Percentiles rank a stretch among this genome's conserved stretches.
Conservation (phyloP, 768 basidiomycete species). For the Tubosaeta sp. region DNA sequence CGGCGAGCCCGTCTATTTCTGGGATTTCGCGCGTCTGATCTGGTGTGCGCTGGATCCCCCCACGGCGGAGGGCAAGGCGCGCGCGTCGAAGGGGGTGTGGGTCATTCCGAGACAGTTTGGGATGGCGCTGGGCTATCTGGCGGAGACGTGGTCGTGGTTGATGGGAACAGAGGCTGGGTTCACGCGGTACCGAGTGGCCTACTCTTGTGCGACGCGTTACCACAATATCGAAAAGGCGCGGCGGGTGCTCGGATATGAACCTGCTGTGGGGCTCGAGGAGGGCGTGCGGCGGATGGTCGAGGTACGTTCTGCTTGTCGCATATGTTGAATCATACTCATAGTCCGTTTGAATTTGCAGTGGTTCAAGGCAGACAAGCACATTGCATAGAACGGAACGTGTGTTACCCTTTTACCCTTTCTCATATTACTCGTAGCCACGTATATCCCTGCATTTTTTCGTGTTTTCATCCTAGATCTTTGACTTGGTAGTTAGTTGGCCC, state of each 20-base stretch:
- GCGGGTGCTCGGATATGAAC: slow-evolving; percentile 89
- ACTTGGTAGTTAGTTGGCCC: too few species aligned
- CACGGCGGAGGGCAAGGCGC: slow-evolving; percentile 41
- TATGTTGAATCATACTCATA: neutral
- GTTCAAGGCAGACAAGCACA: slow-evolving; percentile 30
- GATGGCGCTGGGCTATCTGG: slow-evolving; percentile 61
- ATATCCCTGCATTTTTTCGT: too few species aligned
- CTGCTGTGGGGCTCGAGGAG: slow-evolving; percentile 82
- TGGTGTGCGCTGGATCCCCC: slow-evolving; percentile 66
- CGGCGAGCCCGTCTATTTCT: slow-evolving; percentile 93
- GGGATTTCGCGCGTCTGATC: slow-evolving; percentile 84
- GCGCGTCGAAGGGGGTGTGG: slow-evolving; percentile 34
- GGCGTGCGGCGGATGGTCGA: slow-evolving; percentile 77
- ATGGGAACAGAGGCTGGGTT: slow-evolving; percentile 79
- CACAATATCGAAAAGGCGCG: slow-evolving; percentile 95
- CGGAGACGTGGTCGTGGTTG: slow-evolving; percentile 72
- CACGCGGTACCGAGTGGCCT: slow-evolving; percentile 80
- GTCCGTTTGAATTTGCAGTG: slow-evolving; percentile 10
- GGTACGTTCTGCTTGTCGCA: slow-evolving; percentile 39
- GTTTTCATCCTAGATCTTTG: too few species aligned
- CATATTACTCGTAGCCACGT: neutral
- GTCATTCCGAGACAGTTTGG: slow-evolving; percentile 63
- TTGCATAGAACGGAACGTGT: slow-evolving; percentile 13
- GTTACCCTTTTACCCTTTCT: neutral
- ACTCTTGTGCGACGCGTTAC: slow-evolving; percentile 74